Evolutionary conservation across 2,329 filamentous ascomycete species (phyloP), one percentile per base, ranked within the genome.

Genomic region (Hymenoscyphus scutula): DNA sequence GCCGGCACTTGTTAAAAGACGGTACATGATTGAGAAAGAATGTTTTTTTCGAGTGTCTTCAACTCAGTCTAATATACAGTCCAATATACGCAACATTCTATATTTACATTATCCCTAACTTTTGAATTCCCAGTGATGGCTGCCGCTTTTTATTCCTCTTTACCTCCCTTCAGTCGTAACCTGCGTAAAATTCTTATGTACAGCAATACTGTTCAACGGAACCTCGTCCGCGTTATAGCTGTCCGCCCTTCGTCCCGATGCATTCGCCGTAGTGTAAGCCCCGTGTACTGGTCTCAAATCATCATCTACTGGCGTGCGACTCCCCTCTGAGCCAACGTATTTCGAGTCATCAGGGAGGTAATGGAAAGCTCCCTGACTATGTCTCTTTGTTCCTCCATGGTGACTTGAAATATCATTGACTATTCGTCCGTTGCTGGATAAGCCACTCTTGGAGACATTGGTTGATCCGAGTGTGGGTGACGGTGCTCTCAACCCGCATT

Each of bases 271-370:
- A 4, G 53, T 19, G 34, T 19, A 34, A n/a, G 27, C 25, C 5
- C 53, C 53, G 34, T 55, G 53, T 10, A 17, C 19, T 6, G 53
- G 53, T 34, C 53, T 34, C 53, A 55, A 19, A 25, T 48, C 53
- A 5, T 55, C 53, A 30, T 19, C 27, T 1, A 25, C 53, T 2
- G 29, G 48, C 15, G 23, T 23, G 13, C 17, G 23, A 13, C 27
- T 15, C 48, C 48, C 27, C 29, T 55, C 53, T 1, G 41, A 25
- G 5, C 19, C 2, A 23, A 48, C 19, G 23, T 48, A 48, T 23
- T 55, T 55, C 53, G 53, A 30, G 3, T 55, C 53, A 15, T 55
- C 53, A n/a, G 53, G 29, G n/a, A 55, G 53, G 34, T 34, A 34
- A 29, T 55, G 32, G 19, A 55, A 55, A 5, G 29, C 25, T 7